Base-by-base conservation (phyloP, 169 alveolate species). In the Plasmodium fragile region DNA sequence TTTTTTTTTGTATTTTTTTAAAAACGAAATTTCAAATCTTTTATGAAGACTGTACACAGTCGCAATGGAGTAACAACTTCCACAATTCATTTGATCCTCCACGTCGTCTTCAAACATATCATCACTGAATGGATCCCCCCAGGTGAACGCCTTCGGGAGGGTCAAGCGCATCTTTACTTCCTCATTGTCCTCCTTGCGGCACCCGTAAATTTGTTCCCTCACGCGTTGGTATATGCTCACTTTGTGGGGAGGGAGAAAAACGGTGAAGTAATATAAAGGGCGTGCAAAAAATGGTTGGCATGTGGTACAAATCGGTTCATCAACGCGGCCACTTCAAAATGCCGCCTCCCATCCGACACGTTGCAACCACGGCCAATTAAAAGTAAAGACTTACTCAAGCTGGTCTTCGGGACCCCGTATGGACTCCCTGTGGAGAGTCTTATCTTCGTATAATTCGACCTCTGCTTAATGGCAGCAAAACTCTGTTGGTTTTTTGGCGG, bases 1-100 rank as follows among this genome's bases (percentile, higher is more conserved):
- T 43, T 82, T 95, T 30, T 94, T 94, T 13, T 93, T 95, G 34
- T 95, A 92, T 52, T 92, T 81, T 79, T 96, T 97, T 25, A 93
- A 92, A 70, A 97, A 92, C 72, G 77, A 55, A 45, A 98, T 96
- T 89, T 97, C 98, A 52, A 97, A 78, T 43, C 99, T 91, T 53
- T 97, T 97, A 79, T 97, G 98, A 13, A 98, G 94, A 28, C 94
- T 95, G 69, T 92, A 96, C 13, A 97, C 95, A 45, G 98, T 95
- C 25, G 99, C 93, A 72, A 97, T 93, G 22, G 98, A 98, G 96
- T 98, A 99, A 85, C 99, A 99, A 41, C 99, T 98, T 22, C 99
- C 99, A 92, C 99, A 99, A 34, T 97, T 96, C 36, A 98, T 98
- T 92, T 98, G 99, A 75, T 96, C 93, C 30, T 83, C 96, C 41